phyloP scores from a whole-genome alignment of 805 yeast species.

The Saccharomycopsis selenospora region DNA sequence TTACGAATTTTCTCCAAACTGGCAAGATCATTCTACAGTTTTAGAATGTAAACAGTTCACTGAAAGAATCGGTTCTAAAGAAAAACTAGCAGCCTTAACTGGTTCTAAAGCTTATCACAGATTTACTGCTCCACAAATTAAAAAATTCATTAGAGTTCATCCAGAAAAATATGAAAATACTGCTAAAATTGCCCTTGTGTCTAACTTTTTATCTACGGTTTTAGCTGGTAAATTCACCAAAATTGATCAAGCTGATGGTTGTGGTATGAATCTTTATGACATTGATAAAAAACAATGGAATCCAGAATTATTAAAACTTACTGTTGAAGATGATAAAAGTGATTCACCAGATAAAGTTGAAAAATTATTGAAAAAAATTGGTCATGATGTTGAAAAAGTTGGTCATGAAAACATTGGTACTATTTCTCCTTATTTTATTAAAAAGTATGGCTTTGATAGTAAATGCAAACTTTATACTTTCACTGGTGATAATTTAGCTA shows the following conservation, averaged over 20 bases:
- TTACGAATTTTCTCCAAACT: slow-evolving; percentile 67
- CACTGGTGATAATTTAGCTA: slow-evolving; percentile 90
- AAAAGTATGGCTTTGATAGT: slow-evolving; percentile 54
- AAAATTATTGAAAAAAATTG: slow-evolving; percentile 41
- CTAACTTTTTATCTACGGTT: slow-evolving; percentile 69
- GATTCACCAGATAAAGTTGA: slow-evolving; percentile 10
- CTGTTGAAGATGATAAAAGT: slow-evolving; percentile 19
- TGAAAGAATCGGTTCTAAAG: slow-evolving; percentile 43
- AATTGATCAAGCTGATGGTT: slow-evolving; percentile 79
- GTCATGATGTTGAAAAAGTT: slow-evolving; percentile 35
- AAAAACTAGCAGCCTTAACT: slow-evolving; percentile 52
- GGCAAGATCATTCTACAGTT: slow-evolving; percentile 92
- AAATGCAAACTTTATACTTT: slow-evolving; percentile 63
- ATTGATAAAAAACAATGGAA: slow-evolving; percentile 49
- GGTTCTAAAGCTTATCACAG: slow-evolving; percentile 87
- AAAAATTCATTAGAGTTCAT: slow-evolving; percentile 52
- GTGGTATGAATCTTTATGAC: slow-evolving; percentile 90
- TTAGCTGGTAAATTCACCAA: slow-evolving; percentile 56
- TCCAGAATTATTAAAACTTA: slow-evolving; percentile 43
- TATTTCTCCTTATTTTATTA: slow-evolving; percentile 53
- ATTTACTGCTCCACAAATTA: slow-evolving; percentile 88
- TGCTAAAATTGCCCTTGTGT: slow-evolving; percentile 60
- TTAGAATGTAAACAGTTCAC: slow-evolving; percentile 60
- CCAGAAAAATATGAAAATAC: slow-evolving; percentile 51
- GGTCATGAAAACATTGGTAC: slow-evolving; percentile 42